A percentile compares a stretch with the other conserved stretches of the same genome.
Conservation (phyloP, 2,329 filamentous ascomycete genomes). For the Colletotrichum tropicicola region DNA sequence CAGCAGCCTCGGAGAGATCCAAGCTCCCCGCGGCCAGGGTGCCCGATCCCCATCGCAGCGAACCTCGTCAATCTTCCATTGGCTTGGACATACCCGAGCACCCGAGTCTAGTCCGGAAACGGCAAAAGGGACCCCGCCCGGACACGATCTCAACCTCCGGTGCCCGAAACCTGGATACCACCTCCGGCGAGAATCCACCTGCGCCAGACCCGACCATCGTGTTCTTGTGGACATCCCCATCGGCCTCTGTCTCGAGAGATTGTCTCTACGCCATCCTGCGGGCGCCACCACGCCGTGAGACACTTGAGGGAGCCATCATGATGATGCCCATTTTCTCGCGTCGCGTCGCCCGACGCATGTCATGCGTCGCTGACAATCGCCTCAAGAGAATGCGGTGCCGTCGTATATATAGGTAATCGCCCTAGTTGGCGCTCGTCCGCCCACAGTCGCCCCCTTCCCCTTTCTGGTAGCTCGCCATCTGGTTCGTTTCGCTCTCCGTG, state of each 20-base stretch:
- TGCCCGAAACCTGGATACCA: conserved; percentile 10
- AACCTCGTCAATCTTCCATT: too few species aligned
- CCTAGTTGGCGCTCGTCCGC: neutral
- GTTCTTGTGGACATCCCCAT: conserved; percentile 29
- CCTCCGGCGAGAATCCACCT: neutral
- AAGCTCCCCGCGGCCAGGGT: too few species aligned
- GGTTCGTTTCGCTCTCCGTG: conserved; percentile 18
- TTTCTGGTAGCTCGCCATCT: too few species aligned
- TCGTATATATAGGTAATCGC: conserved; percentile 11
- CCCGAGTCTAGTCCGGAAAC: conserved; percentile 4
- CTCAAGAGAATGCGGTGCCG: neutral
- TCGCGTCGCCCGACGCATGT: neutral
- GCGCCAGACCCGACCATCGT: neutral
- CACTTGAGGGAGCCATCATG: neutral
- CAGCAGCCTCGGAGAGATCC: too few species aligned
- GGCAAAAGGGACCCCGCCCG: neutral
- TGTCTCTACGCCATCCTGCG: neutral
- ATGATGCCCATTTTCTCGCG: neutral
- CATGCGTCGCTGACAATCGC: neutral
- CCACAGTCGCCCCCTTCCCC: neutral
- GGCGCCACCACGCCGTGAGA: neutral
- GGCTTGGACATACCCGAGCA: conserved; percentile 6
- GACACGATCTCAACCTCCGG: conserved; percentile 20
- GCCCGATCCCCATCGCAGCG: too few species aligned
- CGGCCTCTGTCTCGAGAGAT: conserved; percentile 1